Evolutionary conservation across 345 rosid species (phyloP).

Genomic region (Brassica nigra): DNA sequence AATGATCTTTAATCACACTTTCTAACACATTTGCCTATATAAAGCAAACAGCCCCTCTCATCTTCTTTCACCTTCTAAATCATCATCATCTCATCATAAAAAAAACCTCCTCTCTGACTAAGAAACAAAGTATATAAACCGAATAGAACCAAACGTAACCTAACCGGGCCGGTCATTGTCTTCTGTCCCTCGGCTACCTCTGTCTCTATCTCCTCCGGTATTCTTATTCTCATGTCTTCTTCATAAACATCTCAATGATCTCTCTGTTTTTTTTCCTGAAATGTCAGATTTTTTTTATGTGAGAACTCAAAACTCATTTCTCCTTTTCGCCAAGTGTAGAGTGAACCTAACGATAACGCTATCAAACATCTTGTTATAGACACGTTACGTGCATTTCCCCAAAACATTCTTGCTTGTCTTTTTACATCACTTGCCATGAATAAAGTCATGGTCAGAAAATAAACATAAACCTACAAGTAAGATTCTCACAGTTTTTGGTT

Average conservation of each 20-base stretch:
- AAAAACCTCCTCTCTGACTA: neutral
- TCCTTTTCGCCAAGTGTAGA: constrained; percentile 31
- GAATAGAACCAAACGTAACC: constrained; percentile 8
- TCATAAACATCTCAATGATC: constrained; percentile 31
- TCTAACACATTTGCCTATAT: constrained; percentile 33
- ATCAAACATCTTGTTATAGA: neutral
- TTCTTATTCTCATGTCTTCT: neutral
- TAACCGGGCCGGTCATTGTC: constrained; percentile 3
- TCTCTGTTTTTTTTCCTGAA: neutral
- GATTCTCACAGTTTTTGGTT: neutral
- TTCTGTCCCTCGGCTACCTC: neutral
- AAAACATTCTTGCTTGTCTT: neutral
- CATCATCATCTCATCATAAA: neutral
- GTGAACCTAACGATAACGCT: constrained; percentile 28
- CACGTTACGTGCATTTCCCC: constrained; percentile 29
- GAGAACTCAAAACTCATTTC: neutral
- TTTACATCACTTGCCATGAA: neutral
- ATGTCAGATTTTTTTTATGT: neutral
- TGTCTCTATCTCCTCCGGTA: constrained; percentile 34
- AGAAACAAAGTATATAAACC: constrained; percentile 2
- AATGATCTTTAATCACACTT: constrained; percentile 10
- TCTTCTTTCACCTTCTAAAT: constrained; percentile 17
- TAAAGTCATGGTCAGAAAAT: neutral
- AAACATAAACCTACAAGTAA: neutral
- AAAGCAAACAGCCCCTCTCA: neutral